Evolutionary conservation across 176 grass and related monocot genomes (phyloP).

Genomic region (Zea luxurians): DNA sequence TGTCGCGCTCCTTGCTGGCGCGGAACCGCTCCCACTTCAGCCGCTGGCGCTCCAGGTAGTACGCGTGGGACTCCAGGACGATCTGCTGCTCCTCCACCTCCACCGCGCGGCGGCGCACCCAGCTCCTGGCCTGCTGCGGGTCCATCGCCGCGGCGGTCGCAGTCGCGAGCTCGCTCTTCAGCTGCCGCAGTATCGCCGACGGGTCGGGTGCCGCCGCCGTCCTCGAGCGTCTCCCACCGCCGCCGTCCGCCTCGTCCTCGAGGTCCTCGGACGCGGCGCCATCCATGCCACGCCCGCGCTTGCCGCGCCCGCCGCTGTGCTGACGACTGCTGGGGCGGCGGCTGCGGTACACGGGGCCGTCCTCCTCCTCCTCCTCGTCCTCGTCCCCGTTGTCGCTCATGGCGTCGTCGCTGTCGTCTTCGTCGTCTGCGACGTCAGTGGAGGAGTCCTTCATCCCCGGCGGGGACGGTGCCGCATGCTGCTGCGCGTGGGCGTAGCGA

Average conservation of each 20-base stretch:
- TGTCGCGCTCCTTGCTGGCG: constrained; percentile 67
- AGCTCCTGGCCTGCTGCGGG: constrained; percentile 42
- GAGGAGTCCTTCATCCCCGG: constrained; percentile 37
- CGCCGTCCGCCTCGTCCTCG: constrained; percentile 38
- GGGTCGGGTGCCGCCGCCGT: constrained; percentile 6
- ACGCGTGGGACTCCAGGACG: constrained; percentile 42
- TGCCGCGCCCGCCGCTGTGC: constrained; percentile 42
- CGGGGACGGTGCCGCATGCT: constrained; percentile 2
- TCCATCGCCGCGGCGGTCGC: constrained; percentile 34
- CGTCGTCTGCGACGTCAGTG: constrained; percentile 23
- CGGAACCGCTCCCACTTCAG: constrained; percentile 84
- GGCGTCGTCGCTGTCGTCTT: constrained; percentile 49
- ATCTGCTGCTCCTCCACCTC: constrained; percentile 77
- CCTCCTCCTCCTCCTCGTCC: constrained; percentile 30
- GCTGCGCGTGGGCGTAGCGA: constrained; percentile 3
- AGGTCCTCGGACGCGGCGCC: constrained; percentile 32
- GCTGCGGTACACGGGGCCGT: constrained; percentile 18
- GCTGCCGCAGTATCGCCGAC: constrained; percentile 38
- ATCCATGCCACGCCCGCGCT: constrained; percentile 32
- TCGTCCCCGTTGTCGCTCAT: constrained; percentile 30
- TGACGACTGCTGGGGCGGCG: constrained; percentile 32
- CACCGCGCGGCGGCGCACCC: constrained; percentile 54
- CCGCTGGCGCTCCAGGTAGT: constrained; percentile 57
- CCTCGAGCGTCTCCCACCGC: neutral
- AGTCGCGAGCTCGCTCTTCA: constrained; percentile 51